Base-by-base conservation (phyloP, 306 rosid genomes). In the Crataegus laevigata region DNA sequence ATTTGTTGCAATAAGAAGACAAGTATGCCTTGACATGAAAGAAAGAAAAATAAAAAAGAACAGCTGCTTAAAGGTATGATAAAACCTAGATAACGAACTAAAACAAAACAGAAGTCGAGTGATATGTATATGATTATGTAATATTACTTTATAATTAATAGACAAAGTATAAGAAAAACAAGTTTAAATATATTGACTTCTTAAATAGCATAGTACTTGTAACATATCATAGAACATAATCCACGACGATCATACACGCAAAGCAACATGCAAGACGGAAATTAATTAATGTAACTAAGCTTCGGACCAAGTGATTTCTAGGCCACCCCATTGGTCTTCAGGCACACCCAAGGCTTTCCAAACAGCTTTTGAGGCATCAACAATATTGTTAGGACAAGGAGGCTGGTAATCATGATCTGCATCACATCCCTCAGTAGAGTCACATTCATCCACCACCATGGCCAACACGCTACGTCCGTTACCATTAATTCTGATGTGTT, bases 381-480 rank as follows among this genome's bases (percentile, higher is more conserved):
- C 89, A 36, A 85, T 69, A 78, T 85, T 83, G 76, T 88, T 85
- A 21, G 80, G 32, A 40, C 91, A 85, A 0, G 88, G 87, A 38
- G 84, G 90, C 29, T 88, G 84, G 43, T 30, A 84, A 59, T 74
- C 87, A 77, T 86, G 92, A 0, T 78, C 88, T 0, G 63, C 62
- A 78, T 88, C 90, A 55, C 87, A 88, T 3, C 96, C 93, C 45
- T 5, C 73, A 0, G 78, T 83, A 2, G 96, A 88, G 32, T 88
- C 93, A 80, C 91, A 88, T 45, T 90, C 91, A 17, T 90, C 96
- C 18, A 90, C 89, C 30, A 90, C 96, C 82, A 28, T 68, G 0
- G 89, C 96, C 5, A 55, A 61, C 36, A 88, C 93, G 3, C 62
- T 82, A 5, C 34, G 72, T 3, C 96, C 93, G 55, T 91, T 87